phyloP scores from a whole-genome alignment of 139 green algal species.

The Chlamydomonas urium region DNA sequence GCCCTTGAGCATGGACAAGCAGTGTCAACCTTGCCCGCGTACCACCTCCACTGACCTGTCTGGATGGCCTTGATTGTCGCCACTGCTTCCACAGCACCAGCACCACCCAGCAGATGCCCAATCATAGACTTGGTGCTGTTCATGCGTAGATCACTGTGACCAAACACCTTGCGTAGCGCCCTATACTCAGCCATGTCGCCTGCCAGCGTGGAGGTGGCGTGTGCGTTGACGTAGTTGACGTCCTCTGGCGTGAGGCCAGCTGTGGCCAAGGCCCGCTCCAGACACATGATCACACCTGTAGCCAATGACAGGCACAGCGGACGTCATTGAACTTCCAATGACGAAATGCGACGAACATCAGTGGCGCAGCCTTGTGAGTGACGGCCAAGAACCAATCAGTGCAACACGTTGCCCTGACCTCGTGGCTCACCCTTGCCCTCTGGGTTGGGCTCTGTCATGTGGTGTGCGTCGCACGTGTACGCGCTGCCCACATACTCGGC shows the following conservation, averaged over 20 bases:
- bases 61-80: conserved; percentile 82
- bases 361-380: too few species aligned
- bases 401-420: too few species aligned
- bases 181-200: conserved; percentile 78
- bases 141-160: conserved; percentile 58
- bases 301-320: too few species aligned
- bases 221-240: conserved; percentile 97
- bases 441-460: conserved; percentile 81
- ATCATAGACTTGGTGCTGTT: conserved; percentile 99
- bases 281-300: conserved; percentile 91
- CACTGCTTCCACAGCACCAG: conserved; percentile 86
- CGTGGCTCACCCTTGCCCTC: conserved; percentile 5
- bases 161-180: conserved; percentile 70
- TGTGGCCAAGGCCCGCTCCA: conserved; percentile 79
- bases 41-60: conserved; percentile 51
- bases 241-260: conserved; percentile 38
- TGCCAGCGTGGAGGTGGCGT: conserved; percentile 90
- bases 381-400: too few species aligned
- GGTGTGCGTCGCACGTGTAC: conserved; percentile 97
- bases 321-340: too few species aligned
- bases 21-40: not conserved
- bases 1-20: not conserved
- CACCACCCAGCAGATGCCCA: conserved; percentile 93
- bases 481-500: conserved; percentile 94
- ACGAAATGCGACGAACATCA: too few species aligned